These are phyloP conservation scores for Chlorella vulgaris DNA, from an alignment of 139 green algal genomes.

Conservation along the genomic window DNA sequence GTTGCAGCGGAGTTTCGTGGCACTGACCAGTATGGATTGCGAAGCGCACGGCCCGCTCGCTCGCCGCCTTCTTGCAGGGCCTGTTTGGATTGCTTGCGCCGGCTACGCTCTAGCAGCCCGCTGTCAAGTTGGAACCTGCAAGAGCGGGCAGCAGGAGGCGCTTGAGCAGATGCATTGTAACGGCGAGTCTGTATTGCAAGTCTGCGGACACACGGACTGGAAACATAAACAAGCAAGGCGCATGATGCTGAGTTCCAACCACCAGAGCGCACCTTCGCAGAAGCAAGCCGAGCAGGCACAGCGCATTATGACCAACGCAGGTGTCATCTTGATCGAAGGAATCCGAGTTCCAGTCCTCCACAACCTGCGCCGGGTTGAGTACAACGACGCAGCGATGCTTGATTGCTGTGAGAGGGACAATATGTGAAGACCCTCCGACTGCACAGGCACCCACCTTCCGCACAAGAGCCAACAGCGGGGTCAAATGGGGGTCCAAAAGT, in stretches of 20 bases:
- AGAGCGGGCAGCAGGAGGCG: background rate
- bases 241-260: background rate
- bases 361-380: too few relatives aligned
- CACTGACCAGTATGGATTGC: constrained; percentile 8
- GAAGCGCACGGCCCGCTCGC: background rate
- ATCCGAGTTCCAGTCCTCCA: background rate
- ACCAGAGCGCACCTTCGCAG: constrained; percentile 7
- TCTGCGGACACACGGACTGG: background rate
- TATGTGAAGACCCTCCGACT: background rate
- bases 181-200: background rate
- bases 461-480: background rate
- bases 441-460: background rate
- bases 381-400: background rate
- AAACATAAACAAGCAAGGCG: too few relatives aligned
- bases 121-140: constrained; percentile 2
- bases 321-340: background rate
- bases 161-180: background rate
- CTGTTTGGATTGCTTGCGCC: constrained; percentile 1
- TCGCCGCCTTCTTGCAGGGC: background rate
- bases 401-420: background rate
- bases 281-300: constrained; percentile 11
- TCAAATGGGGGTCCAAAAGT: constrained; percentile 7
- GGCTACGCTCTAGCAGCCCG: background rate
- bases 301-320: background rate
- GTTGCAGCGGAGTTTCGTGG: too few relatives aligned